These are phyloP conservation scores for Fusarium cyanostomum DNA, from an alignment of 2,329 filamentous ascomycete species.

Conservation along the genomic window DNA sequence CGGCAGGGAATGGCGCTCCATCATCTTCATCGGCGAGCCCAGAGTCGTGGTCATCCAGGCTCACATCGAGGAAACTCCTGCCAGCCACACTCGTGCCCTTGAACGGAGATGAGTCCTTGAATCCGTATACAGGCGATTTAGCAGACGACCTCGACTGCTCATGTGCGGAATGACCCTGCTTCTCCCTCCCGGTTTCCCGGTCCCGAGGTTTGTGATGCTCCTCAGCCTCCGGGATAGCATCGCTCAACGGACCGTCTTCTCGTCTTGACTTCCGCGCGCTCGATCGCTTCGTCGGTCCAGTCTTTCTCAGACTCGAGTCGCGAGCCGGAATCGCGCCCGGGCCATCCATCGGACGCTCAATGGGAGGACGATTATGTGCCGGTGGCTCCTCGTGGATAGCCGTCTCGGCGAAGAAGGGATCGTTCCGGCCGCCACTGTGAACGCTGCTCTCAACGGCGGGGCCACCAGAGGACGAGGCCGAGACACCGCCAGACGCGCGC, in stretches of 20 bases:
- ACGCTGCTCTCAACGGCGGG: constrained; percentile 52
- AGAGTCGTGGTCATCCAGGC: constrained; percentile 46
- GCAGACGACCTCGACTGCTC: constrained; percentile 24
- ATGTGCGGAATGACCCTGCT: constrained; percentile 23
- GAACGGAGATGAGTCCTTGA: constrained; percentile 36
- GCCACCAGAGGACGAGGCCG: constrained; percentile 43
- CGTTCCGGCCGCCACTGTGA: constrained; percentile 51
- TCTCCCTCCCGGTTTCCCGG: constrained; percentile 33
- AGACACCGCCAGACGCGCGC: constrained; percentile 50
- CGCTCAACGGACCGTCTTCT: constrained; percentile 51
- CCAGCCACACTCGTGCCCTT: constrained; percentile 32
- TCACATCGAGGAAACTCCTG: constrained; percentile 39
- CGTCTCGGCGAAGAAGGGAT: constrained; percentile 62
- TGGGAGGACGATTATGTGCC: constrained; percentile 40
- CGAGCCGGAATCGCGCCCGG: constrained; percentile 69
- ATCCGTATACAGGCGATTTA: constrained; percentile 31
- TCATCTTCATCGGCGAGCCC: constrained; percentile 59
- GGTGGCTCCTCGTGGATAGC: constrained; percentile 65
- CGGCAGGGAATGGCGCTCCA: constrained; percentile 74
- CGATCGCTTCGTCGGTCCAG: constrained; percentile 62
- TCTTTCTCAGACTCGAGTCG: constrained; percentile 73
- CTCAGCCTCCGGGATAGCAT: constrained; percentile 56
- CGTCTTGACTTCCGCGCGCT: constrained; percentile 61
- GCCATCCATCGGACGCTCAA: constrained; percentile 45
- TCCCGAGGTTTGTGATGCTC: constrained; percentile 44